Evolutionary conservation across 78 protist species (phyloP), one percentile per base, ranked within the genome.

Genomic region (Monocercomonoides exilis): DNA sequence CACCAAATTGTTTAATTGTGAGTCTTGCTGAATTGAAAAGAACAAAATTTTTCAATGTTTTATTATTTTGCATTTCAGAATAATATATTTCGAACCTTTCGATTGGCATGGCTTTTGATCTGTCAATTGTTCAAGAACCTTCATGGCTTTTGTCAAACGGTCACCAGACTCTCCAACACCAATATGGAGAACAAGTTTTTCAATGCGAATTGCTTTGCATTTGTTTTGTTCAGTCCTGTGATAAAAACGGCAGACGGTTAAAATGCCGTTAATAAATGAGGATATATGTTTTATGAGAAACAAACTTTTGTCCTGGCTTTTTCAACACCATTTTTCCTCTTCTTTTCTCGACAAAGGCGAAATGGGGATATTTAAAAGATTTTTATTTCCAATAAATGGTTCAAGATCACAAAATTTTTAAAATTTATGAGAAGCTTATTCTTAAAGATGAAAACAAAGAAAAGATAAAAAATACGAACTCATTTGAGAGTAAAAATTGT

Each of bases 101-200:
- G 97, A 90, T 95, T 82, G 93, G 43, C 92, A 92, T 77, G 99
- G 99, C 54, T 85, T 82, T 95, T 98, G 99, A 36, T 94, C 98
- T 81, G 99, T 93, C 34, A 98, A 93, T 84, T 88, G 90, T 94
- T 96, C 95, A n/a, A 98, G 94, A 41, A 98, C 99, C 94, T 95
- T 95, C 42, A 97, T 95, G 44, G 99, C 99, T 82, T 97, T 94
- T 84, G 97, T 96, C 43, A 98, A 93, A 35, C 96, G 81, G 84
- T 98, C 99, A 84, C 99, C 99, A 77, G 91, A 46, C 91, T 97
- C 99, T 42, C 99, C 99, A 43, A 97, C 98, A 85, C 95, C 94
- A 84, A 96, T 95, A 99, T 97, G 97, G 87, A 98, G 87, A 79
- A 92, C 88, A 41, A 98, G 96, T 94, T 98, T 97, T 64, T 92